Conservation (phyloP, 768 basidiomycete genomes). For the Rhizopogon vinicolor region DNA sequence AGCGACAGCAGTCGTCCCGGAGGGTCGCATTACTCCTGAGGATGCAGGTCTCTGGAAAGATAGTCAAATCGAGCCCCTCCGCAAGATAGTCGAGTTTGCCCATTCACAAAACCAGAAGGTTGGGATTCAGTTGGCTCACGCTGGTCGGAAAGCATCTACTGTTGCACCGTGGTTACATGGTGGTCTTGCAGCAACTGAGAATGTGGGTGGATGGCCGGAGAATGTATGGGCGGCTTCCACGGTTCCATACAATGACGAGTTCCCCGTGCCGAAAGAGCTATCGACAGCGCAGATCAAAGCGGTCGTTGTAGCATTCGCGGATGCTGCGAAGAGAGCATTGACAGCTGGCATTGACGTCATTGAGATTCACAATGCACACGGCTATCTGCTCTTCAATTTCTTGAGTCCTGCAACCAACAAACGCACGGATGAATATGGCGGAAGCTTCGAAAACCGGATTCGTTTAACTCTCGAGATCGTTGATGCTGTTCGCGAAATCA, state of each 20-base stretch:
- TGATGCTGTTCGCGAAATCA: slow-evolving; percentile 55
- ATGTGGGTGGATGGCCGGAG: slow-evolving; percentile 47
- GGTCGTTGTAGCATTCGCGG: too few species aligned
- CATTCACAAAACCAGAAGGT: slow-evolving; percentile 67
- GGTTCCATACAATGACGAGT: slow-evolving; percentile 34
- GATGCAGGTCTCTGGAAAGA: slow-evolving; percentile 65
- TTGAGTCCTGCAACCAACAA: slow-evolving; percentile 53
- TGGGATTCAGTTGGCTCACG: slow-evolving; percentile 72
- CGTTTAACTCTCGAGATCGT: slow-evolving; percentile 60
- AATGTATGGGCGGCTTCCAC: slow-evolving; percentile 55
- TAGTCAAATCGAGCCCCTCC: slow-evolving; percentile 41
- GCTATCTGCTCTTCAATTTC: too few species aligned
- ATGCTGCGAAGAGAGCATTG: too few species aligned
- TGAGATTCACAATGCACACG: too few species aligned
- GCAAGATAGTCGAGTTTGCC: slow-evolving; percentile 62
- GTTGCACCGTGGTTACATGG: slow-evolving; percentile 51
- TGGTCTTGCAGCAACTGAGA: slow-evolving; percentile 29
- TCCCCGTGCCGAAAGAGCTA: too few species aligned
- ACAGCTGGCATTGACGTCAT: too few species aligned
- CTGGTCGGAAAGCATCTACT: slow-evolving; percentile 39
- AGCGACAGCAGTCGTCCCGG: slow-evolving; percentile 57
- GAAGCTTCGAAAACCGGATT: slow-evolving; percentile 64
- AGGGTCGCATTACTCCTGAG: slow-evolving; percentile 64
- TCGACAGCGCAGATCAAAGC: too few species aligned
- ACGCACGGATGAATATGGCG: slow-evolving; percentile 66